phyloP scores from a whole-genome alignment of 1,284 basidiomycete species.

The Heliocybe sulcata region DNA sequence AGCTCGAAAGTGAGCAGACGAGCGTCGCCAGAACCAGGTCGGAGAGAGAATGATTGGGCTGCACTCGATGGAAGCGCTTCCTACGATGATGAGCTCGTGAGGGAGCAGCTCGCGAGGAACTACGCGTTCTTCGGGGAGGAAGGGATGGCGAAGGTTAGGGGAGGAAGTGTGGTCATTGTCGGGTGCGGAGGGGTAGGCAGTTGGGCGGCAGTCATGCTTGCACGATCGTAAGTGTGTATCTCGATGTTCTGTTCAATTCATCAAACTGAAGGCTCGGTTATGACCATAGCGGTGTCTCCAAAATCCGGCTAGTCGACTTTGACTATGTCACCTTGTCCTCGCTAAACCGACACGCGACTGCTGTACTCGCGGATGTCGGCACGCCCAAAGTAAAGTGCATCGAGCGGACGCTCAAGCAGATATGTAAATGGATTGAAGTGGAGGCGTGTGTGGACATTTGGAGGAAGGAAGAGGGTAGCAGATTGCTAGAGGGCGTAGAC shows the following conservation, averaged over 20 bases:
- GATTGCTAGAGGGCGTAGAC: slow-evolving; percentile 72
- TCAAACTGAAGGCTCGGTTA: slow-evolving; percentile 5
- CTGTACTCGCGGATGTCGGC: slow-evolving; percentile 88
- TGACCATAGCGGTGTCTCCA: slow-evolving; percentile 67
- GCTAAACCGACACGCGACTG: slow-evolving; percentile 91
- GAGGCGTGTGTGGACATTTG: slow-evolving; percentile 82
- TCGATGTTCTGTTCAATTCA: not conserved
- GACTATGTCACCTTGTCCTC: slow-evolving; percentile 92
- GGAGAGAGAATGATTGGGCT: slow-evolving; percentile 4
- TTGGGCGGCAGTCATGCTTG: slow-evolving; percentile 93
- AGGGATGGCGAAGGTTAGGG: slow-evolving; percentile 75
- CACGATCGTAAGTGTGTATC: slow-evolving; percentile 59
- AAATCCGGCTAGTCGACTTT: slow-evolving; percentile 78
- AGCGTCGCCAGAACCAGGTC: not conserved
- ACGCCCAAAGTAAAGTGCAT: slow-evolving; percentile 89
- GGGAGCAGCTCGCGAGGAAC: slow-evolving; percentile 88
- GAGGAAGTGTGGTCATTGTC: slow-evolving; percentile 78
- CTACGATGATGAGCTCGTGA: slow-evolving; percentile 73
- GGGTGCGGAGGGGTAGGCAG: slow-evolving; percentile 97
- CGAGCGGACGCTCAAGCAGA: slow-evolving; percentile 64
- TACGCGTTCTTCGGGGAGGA: slow-evolving; percentile 94
- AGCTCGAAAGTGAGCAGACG: slow-evolving; percentile 8
- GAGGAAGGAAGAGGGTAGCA: slow-evolving; percentile 70
- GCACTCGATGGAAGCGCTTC: slow-evolving; percentile 12
- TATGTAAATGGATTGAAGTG: slow-evolving; percentile 70